Evolutionary conservation across 2,329 filamentous ascomycete species (phyloP).

Genomic region (Blastomyces emzantsi): DNA sequence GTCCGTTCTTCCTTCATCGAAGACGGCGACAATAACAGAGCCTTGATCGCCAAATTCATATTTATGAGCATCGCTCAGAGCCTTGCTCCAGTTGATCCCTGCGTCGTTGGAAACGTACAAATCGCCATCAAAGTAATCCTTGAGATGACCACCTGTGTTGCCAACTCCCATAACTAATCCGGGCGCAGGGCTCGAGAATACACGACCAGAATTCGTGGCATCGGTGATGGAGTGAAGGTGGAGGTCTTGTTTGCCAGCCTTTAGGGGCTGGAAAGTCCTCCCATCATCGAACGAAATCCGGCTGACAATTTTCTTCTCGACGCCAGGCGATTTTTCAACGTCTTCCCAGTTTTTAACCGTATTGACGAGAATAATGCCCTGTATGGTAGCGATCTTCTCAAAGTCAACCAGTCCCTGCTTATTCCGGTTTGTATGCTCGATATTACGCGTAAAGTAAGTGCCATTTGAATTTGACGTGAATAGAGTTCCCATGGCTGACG

Average conservation of each 20-base stretch:
- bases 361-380: conserved; percentile 88
- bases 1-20: conserved; percentile 55
- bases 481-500: conserved; percentile 65
- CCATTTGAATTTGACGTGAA: conserved; percentile 97
- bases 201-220: conserved; percentile 67
- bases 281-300: conserved; percentile 95
- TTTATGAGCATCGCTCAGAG: conserved; percentile 71
- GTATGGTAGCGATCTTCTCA: conserved; percentile 83
- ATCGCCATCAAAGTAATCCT: conserved; percentile 61
- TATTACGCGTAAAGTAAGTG: conserved; percentile 87
- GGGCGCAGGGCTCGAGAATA: conserved; percentile 89
- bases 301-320: conserved; percentile 55
- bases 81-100: conserved; percentile 70
- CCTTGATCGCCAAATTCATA: conserved; percentile 96
- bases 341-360: conserved; percentile 78
- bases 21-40: conserved; percentile 74
- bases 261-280: conserved; percentile 68
- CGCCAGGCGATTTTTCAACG: conserved; percentile 47
- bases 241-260: conserved; percentile 55
- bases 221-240: conserved; percentile 92
- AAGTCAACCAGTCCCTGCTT: conserved; percentile 73
- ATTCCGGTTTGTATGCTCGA: conserved; percentile 87
- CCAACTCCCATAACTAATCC: conserved; percentile 91
- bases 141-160: conserved; percentile 70
- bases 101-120: conserved; percentile 88